A percentile compares a stretch with the other conserved stretches of the same genome.
phyloP scores from a whole-genome alignment of 1,284 basidiomycete species.

The Cryptococcus floricola region DNA sequence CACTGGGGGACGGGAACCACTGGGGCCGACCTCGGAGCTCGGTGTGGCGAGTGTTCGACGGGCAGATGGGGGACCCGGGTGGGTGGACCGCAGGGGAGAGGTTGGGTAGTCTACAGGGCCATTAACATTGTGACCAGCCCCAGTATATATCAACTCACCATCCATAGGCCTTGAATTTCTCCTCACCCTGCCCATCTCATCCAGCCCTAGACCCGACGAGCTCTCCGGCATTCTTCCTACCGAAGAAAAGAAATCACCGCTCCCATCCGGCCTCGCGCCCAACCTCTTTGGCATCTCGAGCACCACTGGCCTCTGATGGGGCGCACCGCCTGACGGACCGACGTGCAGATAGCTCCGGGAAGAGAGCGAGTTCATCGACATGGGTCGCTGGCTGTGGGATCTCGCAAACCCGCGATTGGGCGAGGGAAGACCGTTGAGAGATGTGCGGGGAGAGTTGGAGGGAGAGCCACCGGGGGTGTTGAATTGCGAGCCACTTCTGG shows the following conservation, averaged over 20 bases:
- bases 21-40: too few relatives aligned
- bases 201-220: slow-evolving; percentile 7
- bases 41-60: too few relatives aligned
- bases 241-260: slow-evolving; percentile 19
- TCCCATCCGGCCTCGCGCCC: slow-evolving; percentile 20
- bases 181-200: slow-evolving; percentile 16
- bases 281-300: slow-evolving; percentile 35
- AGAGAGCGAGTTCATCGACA: slow-evolving; percentile 29
- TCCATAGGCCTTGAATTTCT: slow-evolving; percentile 1
- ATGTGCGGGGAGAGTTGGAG: slow-evolving; percentile 24
- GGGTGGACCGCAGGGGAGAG: too few relatives aligned
- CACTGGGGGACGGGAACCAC: too few relatives aligned
- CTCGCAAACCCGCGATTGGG: not conserved
- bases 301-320: slow-evolving; percentile 33
- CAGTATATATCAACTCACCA: too few relatives aligned
- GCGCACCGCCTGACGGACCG: slow-evolving; percentile 29
- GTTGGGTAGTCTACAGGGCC: too few relatives aligned
- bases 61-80: too few relatives aligned
- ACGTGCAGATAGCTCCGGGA: slow-evolving; percentile 25
- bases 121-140: too few relatives aligned
- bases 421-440: slow-evolving; percentile 15
- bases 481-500: slow-evolving; percentile 14
- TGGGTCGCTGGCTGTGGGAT: slow-evolving; percentile 14
- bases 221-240: slow-evolving; percentile 7
- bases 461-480: slow-evolving; percentile 17